Evolutionary conservation across 2,329 filamentous ascomycete genomes (phyloP).

Genomic region (Cylindrodendrum hubeiense): DNA sequence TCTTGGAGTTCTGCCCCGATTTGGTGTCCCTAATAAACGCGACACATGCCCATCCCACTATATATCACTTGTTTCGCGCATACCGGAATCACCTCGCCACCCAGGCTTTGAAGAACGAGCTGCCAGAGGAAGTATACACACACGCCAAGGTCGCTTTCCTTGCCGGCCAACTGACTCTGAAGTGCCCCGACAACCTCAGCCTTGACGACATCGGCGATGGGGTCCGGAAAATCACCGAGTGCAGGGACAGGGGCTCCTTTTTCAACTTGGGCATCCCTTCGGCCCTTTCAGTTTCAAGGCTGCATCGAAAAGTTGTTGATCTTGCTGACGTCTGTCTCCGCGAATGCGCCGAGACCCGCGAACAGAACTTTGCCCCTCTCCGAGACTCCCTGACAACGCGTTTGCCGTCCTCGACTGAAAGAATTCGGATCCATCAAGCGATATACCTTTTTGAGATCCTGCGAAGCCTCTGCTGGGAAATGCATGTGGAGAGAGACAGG

Average conservation of each 20-base stretch:
- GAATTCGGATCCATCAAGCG: conserved; percentile 16
- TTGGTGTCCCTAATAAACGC: not conserved
- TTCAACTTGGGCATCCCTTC: not conserved
- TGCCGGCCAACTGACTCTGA: not conserved
- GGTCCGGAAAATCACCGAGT: not conserved
- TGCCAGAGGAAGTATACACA: conserved; percentile 7
- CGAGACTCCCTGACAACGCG: not conserved
- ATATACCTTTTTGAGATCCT: conserved; percentile 27
- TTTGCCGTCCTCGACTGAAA: not conserved
- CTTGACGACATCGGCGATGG: not conserved
- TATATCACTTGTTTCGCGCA: not conserved
- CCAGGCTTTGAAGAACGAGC: conserved; percentile 1
- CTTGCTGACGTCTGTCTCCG: conserved; percentile 9
- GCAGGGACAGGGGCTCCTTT: conserved; percentile 20
- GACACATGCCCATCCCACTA: not conserved
- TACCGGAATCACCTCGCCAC: not conserved
- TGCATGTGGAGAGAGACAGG: not conserved
- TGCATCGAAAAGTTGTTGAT: conserved; percentile 2
- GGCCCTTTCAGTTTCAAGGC: not conserved
- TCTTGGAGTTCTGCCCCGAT: conserved; percentile 11
- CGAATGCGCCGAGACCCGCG: not conserved
- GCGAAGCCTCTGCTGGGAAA: not conserved
- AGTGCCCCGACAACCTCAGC: not conserved
- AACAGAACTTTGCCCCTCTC: conserved; percentile 9
- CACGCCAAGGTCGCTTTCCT: not conserved